Percentiles rank a stretch among this genome's conserved stretches.
Evolutionary conservation across 2,329 filamentous ascomycete species (phyloP).

Genomic region (Byssoonygena ceratinophila): DNA sequence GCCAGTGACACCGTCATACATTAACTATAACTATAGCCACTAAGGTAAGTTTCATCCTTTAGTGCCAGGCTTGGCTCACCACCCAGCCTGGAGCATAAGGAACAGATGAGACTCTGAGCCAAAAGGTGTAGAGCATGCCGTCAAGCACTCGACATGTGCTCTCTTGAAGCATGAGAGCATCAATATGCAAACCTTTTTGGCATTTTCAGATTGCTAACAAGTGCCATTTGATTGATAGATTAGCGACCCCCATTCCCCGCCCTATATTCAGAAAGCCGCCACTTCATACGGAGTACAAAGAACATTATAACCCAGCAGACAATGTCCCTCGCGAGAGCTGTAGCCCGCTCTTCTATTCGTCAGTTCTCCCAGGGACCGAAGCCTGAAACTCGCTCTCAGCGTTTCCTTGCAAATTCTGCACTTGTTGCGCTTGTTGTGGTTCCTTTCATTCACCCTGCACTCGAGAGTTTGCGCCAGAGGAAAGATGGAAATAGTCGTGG

Average conservation of each 20-base stretch:
- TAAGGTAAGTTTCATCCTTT: neutral
- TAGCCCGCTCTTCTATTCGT: slow-evolving; percentile 32
- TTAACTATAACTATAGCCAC: neutral
- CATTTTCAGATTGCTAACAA: neutral
- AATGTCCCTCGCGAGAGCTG: slow-evolving; percentile 20
- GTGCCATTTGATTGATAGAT: neutral
- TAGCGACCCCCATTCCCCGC: neutral
- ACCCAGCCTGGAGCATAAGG: neutral
- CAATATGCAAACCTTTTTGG: neutral
- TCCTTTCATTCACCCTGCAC: slow-evolving; percentile 39
- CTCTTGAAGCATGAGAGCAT: neutral
- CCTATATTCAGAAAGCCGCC: neutral
- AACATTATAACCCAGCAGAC: neutral
- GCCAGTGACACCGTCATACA: too few relatives aligned
- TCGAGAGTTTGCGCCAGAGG: slow-evolving; percentile 37
- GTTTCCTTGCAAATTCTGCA: slow-evolving; percentile 34
- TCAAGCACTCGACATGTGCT: too few relatives aligned
- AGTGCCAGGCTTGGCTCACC: neutral
- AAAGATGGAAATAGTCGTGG: slow-evolving; percentile 30
- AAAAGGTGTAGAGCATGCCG: too few relatives aligned
- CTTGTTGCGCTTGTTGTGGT: slow-evolving; percentile 36
- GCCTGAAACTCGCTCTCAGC: slow-evolving; percentile 31
- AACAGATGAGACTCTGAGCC: neutral
- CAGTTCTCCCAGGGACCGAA: slow-evolving; percentile 32
- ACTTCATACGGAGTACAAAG: neutral